A percentile compares a stretch with the other conserved stretches of the same genome.
These are phyloP conservation scores for Wilcoxina mikolae DNA, from an alignment of 495 filamentous ascomycete genomes.

Conservation along the genomic window DNA sequence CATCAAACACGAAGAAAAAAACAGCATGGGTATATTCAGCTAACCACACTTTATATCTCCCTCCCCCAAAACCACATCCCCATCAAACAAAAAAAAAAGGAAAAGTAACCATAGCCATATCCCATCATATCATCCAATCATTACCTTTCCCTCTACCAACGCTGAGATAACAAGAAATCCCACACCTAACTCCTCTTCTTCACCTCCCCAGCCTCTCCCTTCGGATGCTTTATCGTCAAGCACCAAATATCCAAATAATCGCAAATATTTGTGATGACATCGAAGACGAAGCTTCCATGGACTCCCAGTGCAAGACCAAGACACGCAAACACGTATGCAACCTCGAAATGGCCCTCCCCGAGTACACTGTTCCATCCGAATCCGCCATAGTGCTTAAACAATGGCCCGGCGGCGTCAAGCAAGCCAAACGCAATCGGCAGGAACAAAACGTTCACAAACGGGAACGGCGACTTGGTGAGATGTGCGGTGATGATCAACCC, in stretches of 20 bases:
- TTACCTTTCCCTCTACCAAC: too few species aligned
- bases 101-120: too few species aligned
- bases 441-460: slow-evolving; percentile 69
- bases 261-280: slow-evolving; percentile 92
- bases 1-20: too few species aligned
- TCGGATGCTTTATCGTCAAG: slow-evolving; percentile 72
- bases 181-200: not conserved
- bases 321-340: slow-evolving; percentile 72
- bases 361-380: slow-evolving; percentile 67
- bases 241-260: slow-evolving; percentile 98
- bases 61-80: too few species aligned
- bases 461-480: slow-evolving; percentile 68
- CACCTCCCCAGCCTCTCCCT: not conserved
- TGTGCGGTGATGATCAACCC: slow-evolving; percentile 92
- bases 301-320: slow-evolving; percentile 68
- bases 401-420: slow-evolving; percentile 60
- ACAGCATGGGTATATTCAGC: too few species aligned
- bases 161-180: too few species aligned
- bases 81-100: too few species aligned
- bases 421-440: slow-evolving; percentile 55
- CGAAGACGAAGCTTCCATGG: slow-evolving; percentile 89
- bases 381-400: slow-evolving; percentile 32
- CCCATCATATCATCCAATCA: too few species aligned
- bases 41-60: too few species aligned
- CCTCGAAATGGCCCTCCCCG: slow-evolving; percentile 59